Conservation (phyloP, 148 eudicot species). For the Vaccinium corymbosum region DNA sequence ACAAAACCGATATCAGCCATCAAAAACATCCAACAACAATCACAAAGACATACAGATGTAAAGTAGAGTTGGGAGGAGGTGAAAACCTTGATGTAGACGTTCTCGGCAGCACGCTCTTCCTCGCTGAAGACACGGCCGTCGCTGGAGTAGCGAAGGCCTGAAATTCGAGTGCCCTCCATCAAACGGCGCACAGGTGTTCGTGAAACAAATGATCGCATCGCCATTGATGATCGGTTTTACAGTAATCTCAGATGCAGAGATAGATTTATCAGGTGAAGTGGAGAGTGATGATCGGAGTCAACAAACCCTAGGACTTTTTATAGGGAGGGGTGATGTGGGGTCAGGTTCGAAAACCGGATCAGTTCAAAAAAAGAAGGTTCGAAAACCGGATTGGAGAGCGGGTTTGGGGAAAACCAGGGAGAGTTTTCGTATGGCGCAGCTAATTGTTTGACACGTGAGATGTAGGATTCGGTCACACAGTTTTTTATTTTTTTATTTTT, state of each 20-base stretch:
- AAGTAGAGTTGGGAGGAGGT: background rate
- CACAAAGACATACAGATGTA: background rate
- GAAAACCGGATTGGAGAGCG: background rate
- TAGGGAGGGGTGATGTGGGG: background rate
- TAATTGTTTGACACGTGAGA: background rate
- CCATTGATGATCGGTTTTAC: conserved; percentile 26
- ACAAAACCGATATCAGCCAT: background rate
- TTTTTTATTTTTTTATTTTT: background rate
- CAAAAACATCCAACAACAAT: background rate
- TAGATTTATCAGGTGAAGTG: background rate
- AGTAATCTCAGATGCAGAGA: background rate
- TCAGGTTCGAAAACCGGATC: background rate
- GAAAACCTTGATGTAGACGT: conserved; percentile 55
- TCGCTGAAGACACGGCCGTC: conserved; percentile 56
- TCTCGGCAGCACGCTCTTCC: conserved; percentile 76
- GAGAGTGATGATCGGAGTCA: background rate
- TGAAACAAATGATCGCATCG: conserved; percentile 47
- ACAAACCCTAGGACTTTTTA: background rate
- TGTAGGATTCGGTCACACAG: background rate
- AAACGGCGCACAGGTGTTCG: conserved; percentile 29
- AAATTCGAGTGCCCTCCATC: conserved; percentile 31
- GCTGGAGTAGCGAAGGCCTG: conserved; percentile 47
- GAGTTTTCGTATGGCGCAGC: background rate
- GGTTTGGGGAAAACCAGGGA: background rate
- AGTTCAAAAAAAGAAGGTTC: background rate